A percentile compares a stretch with the other conserved stretches of the same genome.
These are phyloP conservation scores for Globisporangium perplexum DNA, from an alignment of 352 stramenopile genomes.

Conservation along the genomic window DNA sequence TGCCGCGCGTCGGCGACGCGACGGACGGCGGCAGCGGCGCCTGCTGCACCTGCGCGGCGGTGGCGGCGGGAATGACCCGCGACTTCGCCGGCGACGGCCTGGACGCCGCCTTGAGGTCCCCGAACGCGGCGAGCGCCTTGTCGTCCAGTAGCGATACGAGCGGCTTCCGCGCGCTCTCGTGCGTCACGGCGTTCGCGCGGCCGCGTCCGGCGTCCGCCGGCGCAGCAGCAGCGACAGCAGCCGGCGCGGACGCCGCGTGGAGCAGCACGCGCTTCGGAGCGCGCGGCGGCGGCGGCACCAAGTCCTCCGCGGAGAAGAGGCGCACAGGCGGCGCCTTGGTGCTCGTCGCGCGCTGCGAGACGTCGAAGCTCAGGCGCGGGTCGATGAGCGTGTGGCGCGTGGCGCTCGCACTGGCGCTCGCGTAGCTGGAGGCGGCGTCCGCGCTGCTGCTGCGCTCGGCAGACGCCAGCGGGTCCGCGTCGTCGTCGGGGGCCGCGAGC, in stretches of 20 bases:
- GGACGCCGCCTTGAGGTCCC: background rate
- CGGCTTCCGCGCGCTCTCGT: slow-evolving; percentile 10
- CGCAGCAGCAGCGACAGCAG: slow-evolving; percentile 10
- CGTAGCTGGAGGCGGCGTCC: background rate
- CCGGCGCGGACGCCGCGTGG: background rate
- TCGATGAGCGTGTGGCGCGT: slow-evolving; percentile 13
- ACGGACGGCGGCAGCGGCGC: slow-evolving; percentile 2
- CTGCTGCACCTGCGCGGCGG: background rate
- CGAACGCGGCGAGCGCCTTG: slow-evolving; percentile 8
- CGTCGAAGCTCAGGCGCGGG: slow-evolving; percentile 10
- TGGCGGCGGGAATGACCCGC: too few relatives aligned
- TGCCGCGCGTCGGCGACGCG: background rate
- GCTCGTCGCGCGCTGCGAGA: background rate
- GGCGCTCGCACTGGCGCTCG: background rate
- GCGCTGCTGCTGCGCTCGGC: too few relatives aligned
- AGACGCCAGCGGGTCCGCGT: too few relatives aligned
- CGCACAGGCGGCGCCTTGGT: background rate
- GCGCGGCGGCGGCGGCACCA: background rate
- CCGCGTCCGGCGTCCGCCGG: slow-evolving; percentile 1
- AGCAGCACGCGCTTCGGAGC: slow-evolving; percentile 1
- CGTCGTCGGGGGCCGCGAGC: slow-evolving; percentile 11
- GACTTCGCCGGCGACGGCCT: background rate
- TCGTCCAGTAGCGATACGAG: slow-evolving; percentile 28
- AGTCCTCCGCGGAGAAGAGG: slow-evolving; percentile 18
- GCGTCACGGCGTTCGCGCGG: slow-evolving; percentile 7